Percentiles rank a stretch among this genome's conserved stretches.
Evolutionary conservation across 176 grass and related monocot genomes (phyloP).

Genomic region (Panicum miliaceum): DNA sequence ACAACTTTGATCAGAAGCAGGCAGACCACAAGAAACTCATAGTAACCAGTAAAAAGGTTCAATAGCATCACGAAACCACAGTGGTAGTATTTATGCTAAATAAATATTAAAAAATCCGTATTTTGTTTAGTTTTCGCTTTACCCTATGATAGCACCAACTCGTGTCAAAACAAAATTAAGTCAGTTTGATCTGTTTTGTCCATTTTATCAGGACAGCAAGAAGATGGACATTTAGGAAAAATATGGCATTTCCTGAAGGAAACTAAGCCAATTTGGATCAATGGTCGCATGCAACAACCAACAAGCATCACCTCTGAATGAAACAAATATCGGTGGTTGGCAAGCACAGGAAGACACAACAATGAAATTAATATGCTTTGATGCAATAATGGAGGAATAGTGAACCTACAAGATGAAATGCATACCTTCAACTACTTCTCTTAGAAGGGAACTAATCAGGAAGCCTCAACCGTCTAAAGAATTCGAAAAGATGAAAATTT

Average conservation of each 20-base stretch:
- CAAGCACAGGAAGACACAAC: constrained; percentile 7
- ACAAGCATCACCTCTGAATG: constrained; percentile 32
- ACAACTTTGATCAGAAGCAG: constrained; percentile 15
- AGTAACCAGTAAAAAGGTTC: constrained; percentile 16
- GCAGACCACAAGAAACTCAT: constrained; percentile 8
- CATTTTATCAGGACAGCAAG: constrained; percentile 10
- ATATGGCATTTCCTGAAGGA: constrained; percentile 3
- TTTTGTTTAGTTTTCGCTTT: neutral
- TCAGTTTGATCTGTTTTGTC: neutral
- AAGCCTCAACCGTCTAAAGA: constrained; percentile 85
- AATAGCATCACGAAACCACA: neutral
- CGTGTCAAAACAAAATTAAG: neutral
- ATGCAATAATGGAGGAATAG: constrained; percentile 12
- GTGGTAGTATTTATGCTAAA: neutral
- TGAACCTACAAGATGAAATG: constrained; percentile 26
- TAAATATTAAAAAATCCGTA: neutral
- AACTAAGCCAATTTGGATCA: constrained; percentile 14
- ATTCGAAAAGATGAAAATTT: constrained; percentile 83
- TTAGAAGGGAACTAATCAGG: constrained; percentile 57
- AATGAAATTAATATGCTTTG: constrained; percentile 27
- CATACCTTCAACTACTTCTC: constrained; percentile 48
- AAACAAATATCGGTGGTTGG: constrained; percentile 15
- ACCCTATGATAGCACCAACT: constrained; percentile 35
- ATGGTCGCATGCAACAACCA: constrained; percentile 20
- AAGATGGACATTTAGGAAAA: neutral